phyloP scores from a whole-genome alignment of 140 eudicot species.

The Senecio squalidus region DNA sequence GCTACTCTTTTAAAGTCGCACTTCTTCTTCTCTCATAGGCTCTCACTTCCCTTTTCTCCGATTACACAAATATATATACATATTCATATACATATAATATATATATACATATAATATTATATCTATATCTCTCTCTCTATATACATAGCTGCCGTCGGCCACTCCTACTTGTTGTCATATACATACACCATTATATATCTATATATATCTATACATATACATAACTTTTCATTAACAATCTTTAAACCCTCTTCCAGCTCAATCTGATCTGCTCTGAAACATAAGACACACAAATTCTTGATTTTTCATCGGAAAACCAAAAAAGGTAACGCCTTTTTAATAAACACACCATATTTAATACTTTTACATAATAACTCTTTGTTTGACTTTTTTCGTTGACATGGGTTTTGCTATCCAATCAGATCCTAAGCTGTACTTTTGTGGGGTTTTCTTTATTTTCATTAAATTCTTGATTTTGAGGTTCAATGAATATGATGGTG shows the following conservation, averaged over 20 bases:
- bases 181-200: constrained; percentile 3
- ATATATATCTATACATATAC: constrained; percentile 17
- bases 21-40: constrained; percentile 20
- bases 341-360: too few relatives aligned
- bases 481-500: constrained; percentile 24
- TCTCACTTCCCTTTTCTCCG: constrained; percentile 17
- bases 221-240: constrained; percentile 1
- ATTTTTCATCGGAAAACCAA: constrained; percentile 25
- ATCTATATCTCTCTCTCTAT: too few relatives aligned
- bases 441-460: constrained; percentile 13
- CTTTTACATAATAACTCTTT: too few relatives aligned
- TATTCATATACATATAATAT: too few relatives aligned
- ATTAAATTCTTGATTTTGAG: constrained; percentile 16
- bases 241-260: constrained; percentile 4
- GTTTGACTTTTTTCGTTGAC: constrained; percentile 24
- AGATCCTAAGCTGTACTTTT: not conserved
- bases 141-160: constrained; percentile 6
- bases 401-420: too few relatives aligned
- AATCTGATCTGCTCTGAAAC: constrained; percentile 25
- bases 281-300: constrained; percentile 13
- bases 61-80: constrained; percentile 1
- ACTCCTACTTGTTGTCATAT: not conserved
- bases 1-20: constrained; percentile 14
- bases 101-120: too few relatives aligned
- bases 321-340: constrained; percentile 18